A percentile compares a stretch with the other conserved stretches of the same genome.
These are phyloP conservation scores for Fraxinus quadrangulata DNA, from an alignment of 257 asterid species.

Conservation along the genomic window DNA sequence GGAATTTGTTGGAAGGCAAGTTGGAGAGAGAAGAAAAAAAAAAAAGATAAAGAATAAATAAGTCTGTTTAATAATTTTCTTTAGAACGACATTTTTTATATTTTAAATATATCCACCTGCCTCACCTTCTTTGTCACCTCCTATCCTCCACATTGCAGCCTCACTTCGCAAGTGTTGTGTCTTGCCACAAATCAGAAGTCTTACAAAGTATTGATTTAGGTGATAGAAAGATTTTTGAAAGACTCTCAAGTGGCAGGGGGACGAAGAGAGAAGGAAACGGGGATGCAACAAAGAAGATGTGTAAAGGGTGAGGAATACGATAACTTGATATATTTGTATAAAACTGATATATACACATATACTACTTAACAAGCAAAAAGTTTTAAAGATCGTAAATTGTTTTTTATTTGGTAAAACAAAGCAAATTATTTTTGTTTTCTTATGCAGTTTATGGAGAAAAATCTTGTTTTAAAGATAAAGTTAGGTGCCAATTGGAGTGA, in stretches of 20 bases:
- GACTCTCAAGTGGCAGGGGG: neutral
- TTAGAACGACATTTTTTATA: no score
- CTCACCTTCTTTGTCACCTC: neutral
- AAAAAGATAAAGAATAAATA: neutral
- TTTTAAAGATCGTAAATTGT: neutral
- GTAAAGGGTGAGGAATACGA: neutral
- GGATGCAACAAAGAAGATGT: neutral
- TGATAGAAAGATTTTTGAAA: no score
- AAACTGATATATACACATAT: no score
- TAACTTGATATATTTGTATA: neutral
- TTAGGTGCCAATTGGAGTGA: constrained; percentile 29
- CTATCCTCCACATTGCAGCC: no score
- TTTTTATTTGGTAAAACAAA: no score
- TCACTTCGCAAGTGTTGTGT: neutral
- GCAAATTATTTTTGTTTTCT: neutral
- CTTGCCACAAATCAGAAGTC: neutral
- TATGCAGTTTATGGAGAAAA: neutral
- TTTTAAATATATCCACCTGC: neutral
- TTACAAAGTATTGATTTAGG: neutral
- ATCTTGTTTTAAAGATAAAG: neutral
- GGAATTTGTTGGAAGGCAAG: neutral
- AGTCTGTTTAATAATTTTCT: no score
- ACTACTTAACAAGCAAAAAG: neutral
- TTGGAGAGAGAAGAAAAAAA: neutral
- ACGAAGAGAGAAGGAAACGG: neutral